Conservation (phyloP, 345 rosid species). For the Turritis glabra region DNA sequence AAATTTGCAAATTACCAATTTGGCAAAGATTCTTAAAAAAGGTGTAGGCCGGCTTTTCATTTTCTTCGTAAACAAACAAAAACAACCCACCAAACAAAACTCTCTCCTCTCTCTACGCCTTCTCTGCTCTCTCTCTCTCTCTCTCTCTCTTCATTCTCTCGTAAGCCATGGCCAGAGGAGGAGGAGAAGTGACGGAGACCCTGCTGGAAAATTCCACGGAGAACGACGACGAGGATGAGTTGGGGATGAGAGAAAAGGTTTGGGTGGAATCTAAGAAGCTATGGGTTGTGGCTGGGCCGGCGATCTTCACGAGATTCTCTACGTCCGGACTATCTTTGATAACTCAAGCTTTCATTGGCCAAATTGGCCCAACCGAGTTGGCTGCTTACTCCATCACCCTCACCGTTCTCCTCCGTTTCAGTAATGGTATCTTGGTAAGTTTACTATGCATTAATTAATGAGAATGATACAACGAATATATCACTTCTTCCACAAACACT, state of each 20-base stretch:
- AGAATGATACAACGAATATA: neutral
- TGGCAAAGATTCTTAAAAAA: neutral
- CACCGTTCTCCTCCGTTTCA: conserved; percentile 66
- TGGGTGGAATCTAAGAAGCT: conserved; percentile 65
- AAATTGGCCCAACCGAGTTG: conserved; percentile 59
- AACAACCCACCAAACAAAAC: neutral
- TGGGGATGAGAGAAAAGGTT: conserved; percentile 41
- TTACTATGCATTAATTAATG: neutral
- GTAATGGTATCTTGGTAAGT: conserved; percentile 64
- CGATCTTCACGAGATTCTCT: conserved; percentile 69
- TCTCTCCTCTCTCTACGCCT: neutral
- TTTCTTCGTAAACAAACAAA: neutral
- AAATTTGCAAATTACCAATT: neutral
- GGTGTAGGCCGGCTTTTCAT: neutral
- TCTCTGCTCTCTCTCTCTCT: neutral
- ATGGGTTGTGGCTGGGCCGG: conserved; percentile 77
- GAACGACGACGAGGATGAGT: conserved; percentile 13
- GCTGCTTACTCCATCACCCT: conserved; percentile 71
- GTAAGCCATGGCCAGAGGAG: conserved; percentile 25
- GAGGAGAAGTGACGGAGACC: conserved; percentile 39
- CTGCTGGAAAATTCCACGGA: conserved; percentile 17
- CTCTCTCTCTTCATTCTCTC: neutral
- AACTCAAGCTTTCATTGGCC: conserved; percentile 74
- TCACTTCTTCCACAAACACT: neutral
- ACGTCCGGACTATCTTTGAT: conserved; percentile 56